phyloP scores from a whole-genome alignment of 139 green algal genomes.

The Chlorella sp. region DNA sequence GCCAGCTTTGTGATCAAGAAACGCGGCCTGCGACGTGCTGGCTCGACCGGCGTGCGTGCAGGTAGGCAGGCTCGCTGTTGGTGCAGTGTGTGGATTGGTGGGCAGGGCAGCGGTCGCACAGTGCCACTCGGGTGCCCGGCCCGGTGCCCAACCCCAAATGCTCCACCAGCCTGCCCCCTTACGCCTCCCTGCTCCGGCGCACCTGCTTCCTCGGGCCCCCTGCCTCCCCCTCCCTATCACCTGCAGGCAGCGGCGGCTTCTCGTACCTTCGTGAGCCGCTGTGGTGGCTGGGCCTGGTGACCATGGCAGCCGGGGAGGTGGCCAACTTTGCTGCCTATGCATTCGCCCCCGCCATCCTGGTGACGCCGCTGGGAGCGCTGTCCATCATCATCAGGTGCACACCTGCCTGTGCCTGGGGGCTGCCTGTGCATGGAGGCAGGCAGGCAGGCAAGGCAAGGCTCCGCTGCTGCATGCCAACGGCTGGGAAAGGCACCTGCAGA shows the following conservation, averaged over 20 bases:
- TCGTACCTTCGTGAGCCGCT: conserved; percentile 93
- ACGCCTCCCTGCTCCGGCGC: background rate
- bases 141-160: no score
- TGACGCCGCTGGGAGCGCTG: conserved; percentile 92
- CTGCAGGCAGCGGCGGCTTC: conserved; percentile 91
- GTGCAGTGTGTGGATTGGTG: background rate
- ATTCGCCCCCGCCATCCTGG: conserved; percentile 95
- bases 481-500: background rate
- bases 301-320: conserved; percentile 93
- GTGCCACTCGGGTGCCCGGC: background rate
- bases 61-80: conserved; percentile 53
- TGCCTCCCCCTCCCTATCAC: background rate
- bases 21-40: conserved; percentile 87
- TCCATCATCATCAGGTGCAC: conserved; percentile 90
- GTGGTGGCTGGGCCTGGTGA: conserved; percentile 95
- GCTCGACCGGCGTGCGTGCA: conserved; percentile 77
- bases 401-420: background rate
- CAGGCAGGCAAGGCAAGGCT: background rate
- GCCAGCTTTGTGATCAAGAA: conserved; percentile 99
- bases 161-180: background rate
- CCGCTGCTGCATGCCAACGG: background rate
- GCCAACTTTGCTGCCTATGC: conserved; percentile 98
- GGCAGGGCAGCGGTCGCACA: background rate
- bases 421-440: background rate
- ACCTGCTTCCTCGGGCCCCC: background rate